These are phyloP conservation scores for Penicillium sp. DNA, from an alignment of 2,329 filamentous ascomycete species.

Conservation along the genomic window DNA sequence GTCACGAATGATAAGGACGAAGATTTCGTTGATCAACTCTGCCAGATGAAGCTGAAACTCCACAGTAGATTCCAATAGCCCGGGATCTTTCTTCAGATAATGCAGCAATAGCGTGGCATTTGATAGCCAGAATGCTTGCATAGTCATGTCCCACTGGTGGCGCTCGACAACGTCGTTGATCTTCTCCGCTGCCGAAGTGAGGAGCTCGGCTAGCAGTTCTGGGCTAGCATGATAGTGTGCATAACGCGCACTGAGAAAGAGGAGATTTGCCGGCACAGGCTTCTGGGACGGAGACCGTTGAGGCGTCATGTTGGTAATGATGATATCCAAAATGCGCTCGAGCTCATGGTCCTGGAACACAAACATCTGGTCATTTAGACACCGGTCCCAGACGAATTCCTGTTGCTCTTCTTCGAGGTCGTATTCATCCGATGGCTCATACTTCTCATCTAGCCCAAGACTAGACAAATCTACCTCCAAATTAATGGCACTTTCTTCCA, in stretches of 20 bases:
- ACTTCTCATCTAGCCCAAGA: constrained; percentile 90
- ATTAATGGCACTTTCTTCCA: constrained; percentile 98
- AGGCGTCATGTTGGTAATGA: constrained; percentile 97
- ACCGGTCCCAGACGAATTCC: constrained; percentile 94
- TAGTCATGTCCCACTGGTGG: constrained; percentile 99
- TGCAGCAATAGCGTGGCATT: constrained; percentile 94
- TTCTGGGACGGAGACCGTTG: constrained; percentile 96
- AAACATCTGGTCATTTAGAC: constrained; percentile 98
- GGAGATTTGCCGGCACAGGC: constrained; percentile 92
- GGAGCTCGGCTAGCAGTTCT: constrained; percentile 76
- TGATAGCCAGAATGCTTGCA: constrained; percentile 97
- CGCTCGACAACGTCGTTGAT: constrained; percentile 96
- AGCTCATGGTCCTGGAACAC: constrained; percentile 96
- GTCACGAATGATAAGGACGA: constrained; percentile 94
- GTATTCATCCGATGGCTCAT: constrained; percentile 79
- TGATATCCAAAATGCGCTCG: constrained; percentile 85
- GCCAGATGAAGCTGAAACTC: constrained; percentile 92
- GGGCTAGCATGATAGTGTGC: constrained; percentile 92
- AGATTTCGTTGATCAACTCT: constrained; percentile 96
- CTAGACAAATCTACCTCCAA: constrained; percentile 95
- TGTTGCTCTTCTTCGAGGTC: constrained; percentile 86
- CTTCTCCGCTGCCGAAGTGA: constrained; percentile 86
- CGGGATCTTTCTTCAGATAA: constrained; percentile 91
- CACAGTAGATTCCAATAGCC: constrained; percentile 74
- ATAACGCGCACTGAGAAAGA: constrained; percentile 93